Percentiles rank a stretch among this genome's conserved stretches.
Conservation (phyloP, 1,284 basidiomycete species). For the Ustilago nuda region DNA sequence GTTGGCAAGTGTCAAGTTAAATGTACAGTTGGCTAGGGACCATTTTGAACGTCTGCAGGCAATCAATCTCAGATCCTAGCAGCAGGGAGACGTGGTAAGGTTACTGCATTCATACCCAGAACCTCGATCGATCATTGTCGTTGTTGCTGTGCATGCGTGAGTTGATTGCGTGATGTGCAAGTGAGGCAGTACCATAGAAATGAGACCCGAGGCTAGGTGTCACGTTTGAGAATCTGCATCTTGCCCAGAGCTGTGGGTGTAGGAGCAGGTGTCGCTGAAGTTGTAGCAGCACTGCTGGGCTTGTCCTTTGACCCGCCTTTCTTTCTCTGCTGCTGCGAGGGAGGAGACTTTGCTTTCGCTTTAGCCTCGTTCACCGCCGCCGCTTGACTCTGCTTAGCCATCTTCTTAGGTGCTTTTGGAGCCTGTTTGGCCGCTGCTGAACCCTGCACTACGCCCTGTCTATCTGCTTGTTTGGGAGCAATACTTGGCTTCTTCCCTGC, state of each 20-base stretch:
- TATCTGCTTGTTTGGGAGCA: background rate
- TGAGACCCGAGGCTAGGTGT: slow-evolving; percentile 3
- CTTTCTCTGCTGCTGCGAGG: slow-evolving; percentile 1
- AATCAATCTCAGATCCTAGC: slow-evolving; percentile 33
- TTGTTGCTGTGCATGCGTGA: background rate
- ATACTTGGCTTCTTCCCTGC: background rate
- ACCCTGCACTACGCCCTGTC: background rate
- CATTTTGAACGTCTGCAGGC: slow-evolving; percentile 76
- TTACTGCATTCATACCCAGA: background rate
- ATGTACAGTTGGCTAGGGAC: slow-evolving; percentile 81
- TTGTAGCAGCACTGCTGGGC: background rate
- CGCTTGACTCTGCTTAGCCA: background rate
- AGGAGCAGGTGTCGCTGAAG: background rate
- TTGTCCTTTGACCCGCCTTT: slow-evolving; percentile 9
- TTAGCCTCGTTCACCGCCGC: background rate
- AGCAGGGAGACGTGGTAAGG: background rate
- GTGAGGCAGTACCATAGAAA: background rate
- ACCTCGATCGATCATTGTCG: background rate
- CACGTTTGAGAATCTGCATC: slow-evolving; percentile 37
- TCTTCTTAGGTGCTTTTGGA: background rate
- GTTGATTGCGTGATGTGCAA: background rate
- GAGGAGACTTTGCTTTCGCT: background rate
- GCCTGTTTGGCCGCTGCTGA: background rate
- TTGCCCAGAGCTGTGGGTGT: slow-evolving; percentile 11
- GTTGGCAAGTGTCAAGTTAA: slow-evolving; percentile 83